Conservation (phyloP, 352 stramenopile genomes). For the Phytophthora cryptogea region DNA sequence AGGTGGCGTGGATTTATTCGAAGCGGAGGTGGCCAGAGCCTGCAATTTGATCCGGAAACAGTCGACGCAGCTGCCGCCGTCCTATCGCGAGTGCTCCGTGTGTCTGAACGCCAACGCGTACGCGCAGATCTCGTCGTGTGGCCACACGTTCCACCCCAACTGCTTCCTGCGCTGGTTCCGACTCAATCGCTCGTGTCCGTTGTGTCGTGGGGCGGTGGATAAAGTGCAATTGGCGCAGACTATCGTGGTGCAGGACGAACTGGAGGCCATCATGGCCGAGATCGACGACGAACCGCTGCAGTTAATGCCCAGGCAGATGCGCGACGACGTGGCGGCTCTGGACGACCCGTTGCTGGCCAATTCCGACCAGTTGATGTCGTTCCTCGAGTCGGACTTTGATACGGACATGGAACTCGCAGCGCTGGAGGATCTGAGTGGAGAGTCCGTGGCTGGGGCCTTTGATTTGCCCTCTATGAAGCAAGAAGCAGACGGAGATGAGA, state of each 20-base stretch:
- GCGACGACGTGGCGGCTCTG: conserved; percentile 27
- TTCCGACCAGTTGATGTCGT: conserved; percentile 54
- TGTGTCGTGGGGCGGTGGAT: conserved; percentile 70
- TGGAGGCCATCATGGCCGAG: conserved; percentile 81
- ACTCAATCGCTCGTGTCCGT: conserved; percentile 68
- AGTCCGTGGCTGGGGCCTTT: conserved; percentile 4
- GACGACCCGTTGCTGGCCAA: conserved; percentile 46
- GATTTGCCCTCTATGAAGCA: conserved; percentile 13
- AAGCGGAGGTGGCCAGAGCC: conserved; percentile 65
- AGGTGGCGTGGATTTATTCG: conserved; percentile 55
- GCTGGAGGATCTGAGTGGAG: conserved; percentile 49
- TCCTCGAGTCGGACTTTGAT: conserved; percentile 57
- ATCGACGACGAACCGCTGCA: conserved; percentile 58
- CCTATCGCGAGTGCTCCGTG: conserved; percentile 71
- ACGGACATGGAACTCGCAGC: conserved; percentile 73
- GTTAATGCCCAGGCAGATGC: conserved; percentile 17
- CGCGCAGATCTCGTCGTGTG: conserved; percentile 67
- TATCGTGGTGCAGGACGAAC: conserved; percentile 57
- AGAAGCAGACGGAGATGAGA: conserved; percentile 31
- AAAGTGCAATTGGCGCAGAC: conserved; percentile 58
- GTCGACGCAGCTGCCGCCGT: conserved; percentile 47
- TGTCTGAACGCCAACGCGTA: conserved; percentile 76
- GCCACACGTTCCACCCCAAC: conserved; percentile 79
- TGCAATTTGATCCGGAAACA: conserved; percentile 63
- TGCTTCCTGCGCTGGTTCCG: conserved; percentile 86